A percentile compares a stretch with the other conserved stretches of the same genome.
Evolutionary conservation across 768 basidiomycete genomes (phyloP).

Genomic region (Xanthoconium stramineum): DNA sequence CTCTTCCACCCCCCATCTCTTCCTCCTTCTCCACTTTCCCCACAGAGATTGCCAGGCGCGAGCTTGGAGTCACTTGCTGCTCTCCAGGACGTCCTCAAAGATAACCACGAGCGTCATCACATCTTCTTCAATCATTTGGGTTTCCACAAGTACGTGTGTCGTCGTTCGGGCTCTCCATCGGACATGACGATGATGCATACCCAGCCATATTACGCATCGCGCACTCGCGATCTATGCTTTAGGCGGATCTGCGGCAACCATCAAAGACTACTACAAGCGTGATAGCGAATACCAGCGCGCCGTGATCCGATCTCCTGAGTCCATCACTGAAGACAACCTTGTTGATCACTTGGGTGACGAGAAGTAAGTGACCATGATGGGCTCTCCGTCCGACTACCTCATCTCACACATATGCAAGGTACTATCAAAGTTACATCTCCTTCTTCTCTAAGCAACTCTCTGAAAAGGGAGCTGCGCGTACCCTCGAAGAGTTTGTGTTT

Average conservation of each 20-base stretch:
- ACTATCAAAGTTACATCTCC: conserved; percentile 22
- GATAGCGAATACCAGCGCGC: conserved; percentile 22
- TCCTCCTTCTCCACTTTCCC: too few relatives aligned
- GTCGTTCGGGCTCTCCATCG: too few relatives aligned
- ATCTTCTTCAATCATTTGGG: too few relatives aligned
- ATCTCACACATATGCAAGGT: conserved; percentile 13
- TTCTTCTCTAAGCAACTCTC: conserved; percentile 24
- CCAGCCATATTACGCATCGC: conserved; percentile 31
- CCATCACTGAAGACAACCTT: conserved; percentile 18
- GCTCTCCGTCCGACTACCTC: neutral
- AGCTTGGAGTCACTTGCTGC: too few relatives aligned
- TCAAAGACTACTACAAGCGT: conserved; percentile 26
- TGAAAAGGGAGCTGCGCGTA: conserved; percentile 13
- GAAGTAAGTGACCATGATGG: conserved; percentile 11
- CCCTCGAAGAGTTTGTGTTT: conserved; percentile 31
- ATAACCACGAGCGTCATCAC: too few relatives aligned
- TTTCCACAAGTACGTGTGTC: too few relatives aligned
- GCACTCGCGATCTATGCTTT: conserved; percentile 28
- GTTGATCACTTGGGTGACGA: conserved; percentile 5
- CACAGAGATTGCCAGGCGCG: too few relatives aligned
- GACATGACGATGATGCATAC: neutral
- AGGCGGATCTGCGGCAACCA: conserved; percentile 21
- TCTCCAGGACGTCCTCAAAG: too few relatives aligned
- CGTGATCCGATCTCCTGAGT: conserved; percentile 22
- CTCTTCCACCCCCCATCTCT: too few relatives aligned